A percentile compares a stretch with the other conserved stretches of the same genome.
These are phyloP conservation scores for Penicillium argentinense DNA, from an alignment of 495 filamentous ascomycete genomes.

Conservation along the genomic window DNA sequence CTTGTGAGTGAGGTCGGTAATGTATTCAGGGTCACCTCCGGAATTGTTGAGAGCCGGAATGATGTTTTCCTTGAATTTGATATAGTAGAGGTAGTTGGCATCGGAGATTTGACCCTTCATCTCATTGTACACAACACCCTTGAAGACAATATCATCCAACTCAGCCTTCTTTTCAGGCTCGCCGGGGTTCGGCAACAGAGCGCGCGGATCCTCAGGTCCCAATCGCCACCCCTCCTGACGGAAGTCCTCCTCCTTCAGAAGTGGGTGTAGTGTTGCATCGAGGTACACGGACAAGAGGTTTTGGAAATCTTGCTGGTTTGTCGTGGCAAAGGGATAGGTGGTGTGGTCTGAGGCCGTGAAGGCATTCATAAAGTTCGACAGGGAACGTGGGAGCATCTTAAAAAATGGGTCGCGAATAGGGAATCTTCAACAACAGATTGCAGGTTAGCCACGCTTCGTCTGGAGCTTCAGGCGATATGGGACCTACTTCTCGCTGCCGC, in stretches of 20 bases:
- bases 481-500: conserved; percentile 88
- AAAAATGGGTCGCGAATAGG: conserved; percentile 98
- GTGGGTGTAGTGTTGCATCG: conserved; percentile 85
- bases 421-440: conserved; percentile 57
- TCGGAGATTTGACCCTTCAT: conserved; percentile 99
- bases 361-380: conserved; percentile 99
- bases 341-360: conserved; percentile 96
- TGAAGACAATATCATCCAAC: conserved; percentile 73
- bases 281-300: conserved; percentile 97
- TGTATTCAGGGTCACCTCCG: conserved; percentile 91
- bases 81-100: conserved; percentile 92
- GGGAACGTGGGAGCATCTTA: conserved; percentile 96
- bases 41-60: conserved; percentile 93
- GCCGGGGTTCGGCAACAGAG: conserved; percentile 42
- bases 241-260: conserved; percentile 89
- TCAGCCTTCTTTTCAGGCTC: conserved; percentile 31
- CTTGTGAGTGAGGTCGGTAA: conserved; percentile 89
- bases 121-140: conserved; percentile 98
- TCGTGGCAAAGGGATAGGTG: conserved; percentile 97
- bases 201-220: conserved; percentile 81
- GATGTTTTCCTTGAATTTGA: conserved; percentile 89
- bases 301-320: conserved; percentile 91
- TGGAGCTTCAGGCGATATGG: conserved; percentile 1
- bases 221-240: conserved; percentile 95
- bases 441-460: not conserved